Evolutionary conservation across 1,284 basidiomycete genomes (phyloP).

Genomic region (Ganoderma lingzhi): DNA sequence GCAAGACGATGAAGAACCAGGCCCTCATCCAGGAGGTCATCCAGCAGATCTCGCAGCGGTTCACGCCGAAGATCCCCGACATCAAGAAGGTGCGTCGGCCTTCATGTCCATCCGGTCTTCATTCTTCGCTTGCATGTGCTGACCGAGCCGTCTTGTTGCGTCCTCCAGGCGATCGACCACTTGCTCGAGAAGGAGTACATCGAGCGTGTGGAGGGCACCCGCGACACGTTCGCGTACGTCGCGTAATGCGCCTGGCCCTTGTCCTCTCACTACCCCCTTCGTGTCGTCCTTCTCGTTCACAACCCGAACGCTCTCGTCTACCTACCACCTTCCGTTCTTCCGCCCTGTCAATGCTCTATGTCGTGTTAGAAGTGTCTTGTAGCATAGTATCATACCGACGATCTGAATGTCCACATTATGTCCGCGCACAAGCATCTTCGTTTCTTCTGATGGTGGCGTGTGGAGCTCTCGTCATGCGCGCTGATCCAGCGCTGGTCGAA

Average conservation of each 20-base stretch:
- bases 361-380: constrained; percentile 38
- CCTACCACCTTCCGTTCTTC: constrained; percentile 6
- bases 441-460: constrained; percentile 8
- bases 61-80: constrained; percentile 90
- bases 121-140: not conserved
- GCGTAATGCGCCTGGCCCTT: constrained; percentile 48
- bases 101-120: constrained; percentile 10
- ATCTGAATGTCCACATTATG: constrained; percentile 8
- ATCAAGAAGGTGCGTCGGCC: constrained; percentile 79
- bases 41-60: constrained; percentile 88
- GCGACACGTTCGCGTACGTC: constrained; percentile 83
- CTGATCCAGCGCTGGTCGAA: not conserved
- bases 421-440: constrained; percentile 1
- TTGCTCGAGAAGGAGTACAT: constrained; percentile 98
- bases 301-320: not conserved
- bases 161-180: constrained; percentile 89
- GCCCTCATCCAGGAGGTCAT: constrained; percentile 95
- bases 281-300: not conserved
- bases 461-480: not conserved
- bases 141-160: constrained; percentile 1
- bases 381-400: constrained; percentile 35
- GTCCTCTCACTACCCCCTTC: constrained; percentile 4
- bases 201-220: constrained; percentile 87
- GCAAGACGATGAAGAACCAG: constrained; percentile 98
- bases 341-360: constrained; percentile 29